Base-by-base conservation (phyloP, 805 yeast genomes). In the Hanseniaspora guilliermondii region DNA sequence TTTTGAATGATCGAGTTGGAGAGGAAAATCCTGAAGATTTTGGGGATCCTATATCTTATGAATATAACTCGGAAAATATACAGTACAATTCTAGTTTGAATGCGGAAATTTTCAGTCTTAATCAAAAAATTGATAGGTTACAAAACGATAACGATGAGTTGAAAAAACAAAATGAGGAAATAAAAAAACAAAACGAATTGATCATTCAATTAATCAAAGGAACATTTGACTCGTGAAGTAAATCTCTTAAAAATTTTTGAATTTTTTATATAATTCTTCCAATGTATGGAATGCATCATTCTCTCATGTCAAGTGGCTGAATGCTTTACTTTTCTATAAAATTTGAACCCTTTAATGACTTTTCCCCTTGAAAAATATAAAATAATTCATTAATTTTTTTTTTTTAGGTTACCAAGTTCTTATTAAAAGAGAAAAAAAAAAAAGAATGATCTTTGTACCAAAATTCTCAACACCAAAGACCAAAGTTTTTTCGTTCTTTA, bases 111-210 rank as follows among this genome's bases (percentile, higher is more conserved):
- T 6, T 25, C 12, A 16, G 4, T 7, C 25, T 41, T 17, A 41
- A 25, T 16, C 19, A 14, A 19, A 27, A 27, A 25, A 36, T 44
- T 22, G 30, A 25, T 8, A 37, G 36, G n/a, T 2, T 50, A 19
- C 17, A 36, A 17, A 9, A n/a, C 9, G 30, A 35, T 11, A 50
- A 50, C 17, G 32, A 25, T 9, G 22, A 9, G 11, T 17, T 50
- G n/a, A n/a, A 25, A 12, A 39, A 37, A 30, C 54, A 50, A 22
- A 50, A 50, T 22, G 21, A 36, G n/a, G 38, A 32, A 5, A 36
- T 50, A 9, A 42, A 21, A 27, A 27, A 42, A 27, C 54, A 50
- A 22, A 50, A 50, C 25, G 49, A 44, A 3, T 3, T 42, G 47
- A 49, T 49, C 1, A n/a, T 49, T 6, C n/a, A 35, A 14, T 16